Percentiles rank a stretch among this genome's conserved stretches.
These are phyloP conservation scores for Metrosideros polymorpha DNA, from an alignment of 441 rosid species.

Conservation along the genomic window DNA sequence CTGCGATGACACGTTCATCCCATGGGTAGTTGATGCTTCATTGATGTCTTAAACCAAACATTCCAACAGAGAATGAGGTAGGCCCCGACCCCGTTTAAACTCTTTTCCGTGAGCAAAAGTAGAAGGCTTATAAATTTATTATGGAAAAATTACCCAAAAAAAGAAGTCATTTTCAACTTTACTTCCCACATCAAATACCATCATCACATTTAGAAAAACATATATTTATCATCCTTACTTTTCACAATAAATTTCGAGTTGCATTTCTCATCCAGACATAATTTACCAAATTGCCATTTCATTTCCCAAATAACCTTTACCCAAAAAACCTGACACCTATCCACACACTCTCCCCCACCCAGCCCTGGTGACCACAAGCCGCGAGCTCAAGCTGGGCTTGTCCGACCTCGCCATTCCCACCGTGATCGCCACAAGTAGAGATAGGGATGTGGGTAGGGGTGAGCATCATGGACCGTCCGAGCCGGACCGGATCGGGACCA, in stretches of 20 bases:
- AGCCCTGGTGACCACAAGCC: background rate
- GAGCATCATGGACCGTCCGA: no score
- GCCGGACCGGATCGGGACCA: no score
- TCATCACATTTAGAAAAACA: background rate
- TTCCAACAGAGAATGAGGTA: background rate
- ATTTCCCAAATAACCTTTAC: background rate
- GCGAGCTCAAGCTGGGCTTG: background rate
- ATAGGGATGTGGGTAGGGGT: background rate
- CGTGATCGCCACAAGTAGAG: background rate
- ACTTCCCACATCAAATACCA: background rate
- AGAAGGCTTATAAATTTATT: background rate
- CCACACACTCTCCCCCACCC: background rate
- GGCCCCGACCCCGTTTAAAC: background rate
- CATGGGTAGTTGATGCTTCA: background rate
- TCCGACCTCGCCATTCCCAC: no score
- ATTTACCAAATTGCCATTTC: no score
- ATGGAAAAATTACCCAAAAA: background rate
- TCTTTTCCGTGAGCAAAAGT: background rate
- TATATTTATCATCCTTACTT: background rate
- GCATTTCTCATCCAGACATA: no score
- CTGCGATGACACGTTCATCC: background rate
- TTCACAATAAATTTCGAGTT: background rate
- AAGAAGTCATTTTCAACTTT: background rate
- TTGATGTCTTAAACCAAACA: background rate
- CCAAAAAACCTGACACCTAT: no score